Base-by-base conservation (phyloP, 176 grass and related monocot genomes). In the Coix lacrymajobi region DNA sequence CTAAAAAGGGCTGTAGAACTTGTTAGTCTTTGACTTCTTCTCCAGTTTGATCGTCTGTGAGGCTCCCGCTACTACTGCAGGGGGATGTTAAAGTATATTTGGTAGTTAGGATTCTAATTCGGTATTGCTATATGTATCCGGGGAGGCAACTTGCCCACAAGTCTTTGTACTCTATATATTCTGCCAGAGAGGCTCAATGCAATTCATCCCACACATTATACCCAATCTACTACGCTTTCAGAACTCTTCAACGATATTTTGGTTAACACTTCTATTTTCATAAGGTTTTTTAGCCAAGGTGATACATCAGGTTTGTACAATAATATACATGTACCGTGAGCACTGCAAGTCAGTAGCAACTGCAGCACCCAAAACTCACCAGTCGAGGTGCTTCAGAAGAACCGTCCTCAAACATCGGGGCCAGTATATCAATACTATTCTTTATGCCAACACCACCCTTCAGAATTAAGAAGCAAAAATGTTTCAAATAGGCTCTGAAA, bases 381-480 rank as follows among this genome's bases (percentile, higher is more conserved):
- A 98, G 51, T 61, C 92, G 77, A 88, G 95, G 95, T 37, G 64
- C 57, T 66, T 92, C 88, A 44, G 84, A 65, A 61, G 80, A 87
- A 76, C 86, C 83, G 46, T 94, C 90, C 67, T 85, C 90, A 69
- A 88, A 97, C 61, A 87, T 91, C 5, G 58, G 82, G 5, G 92
- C 92, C 29, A 97, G 74, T 70, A 73, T 64, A 87, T 97, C 95
- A 78, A 97, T 86, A 81, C 95, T 94, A 33, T 88, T 89, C 87
- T 92, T 89, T 60, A 97, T 94, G 65, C 88, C 88, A 87, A 91
- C 88, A 70, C 95, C 92, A 51, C 95, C 95, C 92, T 98, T 57
- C 82, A 80, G 6, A 84, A 75, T 71, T 70, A 20, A 69, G 51
- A 89, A 81, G 43, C n/a, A 58, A 79, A 87, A 81, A 8, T 4